Percentiles rank a stretch among this genome's conserved stretches.
Evolutionary conservation across 768 basidiomycete genomes (phyloP).

Genomic region (Leccinum variicolor): DNA sequence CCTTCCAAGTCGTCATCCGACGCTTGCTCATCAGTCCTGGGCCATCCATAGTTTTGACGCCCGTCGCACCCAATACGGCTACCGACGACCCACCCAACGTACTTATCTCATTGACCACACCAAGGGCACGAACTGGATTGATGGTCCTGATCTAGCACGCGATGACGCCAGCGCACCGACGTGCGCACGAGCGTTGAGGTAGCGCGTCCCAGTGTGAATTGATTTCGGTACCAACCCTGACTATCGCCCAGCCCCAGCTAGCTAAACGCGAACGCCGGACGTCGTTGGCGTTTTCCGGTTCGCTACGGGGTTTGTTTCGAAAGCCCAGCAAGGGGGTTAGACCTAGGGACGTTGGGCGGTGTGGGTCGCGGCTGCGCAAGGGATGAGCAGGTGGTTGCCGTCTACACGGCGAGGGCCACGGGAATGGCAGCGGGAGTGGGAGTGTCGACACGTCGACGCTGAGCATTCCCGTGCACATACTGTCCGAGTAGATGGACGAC

Average conservation of each 20-base stretch:
- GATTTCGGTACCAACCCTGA: no score
- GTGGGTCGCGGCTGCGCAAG: constrained; percentile 14
- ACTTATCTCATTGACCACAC: no score
- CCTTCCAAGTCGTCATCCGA: constrained; percentile 21
- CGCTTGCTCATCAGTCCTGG: constrained; percentile 1
- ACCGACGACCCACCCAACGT: no score
- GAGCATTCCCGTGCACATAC: no score
- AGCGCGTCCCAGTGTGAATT: no score
- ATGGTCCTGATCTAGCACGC: neutral
- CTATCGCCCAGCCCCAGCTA: no score
- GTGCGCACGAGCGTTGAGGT: neutral
- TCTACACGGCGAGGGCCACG: neutral
- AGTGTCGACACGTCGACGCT: no score
- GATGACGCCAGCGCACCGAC: neutral
- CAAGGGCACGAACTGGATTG: neutral
- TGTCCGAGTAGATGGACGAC: constrained; percentile 6
- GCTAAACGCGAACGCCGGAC: constrained; percentile 1
- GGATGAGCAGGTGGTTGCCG: constrained; percentile 6
- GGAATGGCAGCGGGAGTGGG: no score
- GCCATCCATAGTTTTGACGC: neutral
- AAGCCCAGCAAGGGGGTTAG: constrained; percentile 6
- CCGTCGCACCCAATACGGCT: neutral
- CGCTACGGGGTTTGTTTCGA: constrained; percentile 26
- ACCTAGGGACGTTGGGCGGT: neutral
- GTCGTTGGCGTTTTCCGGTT: constrained; percentile 26